These are phyloP conservation scores for Pterothamnion heteromorphum DNA, from an alignment of 31 red algal genomes.

Conservation along the genomic window DNA sequence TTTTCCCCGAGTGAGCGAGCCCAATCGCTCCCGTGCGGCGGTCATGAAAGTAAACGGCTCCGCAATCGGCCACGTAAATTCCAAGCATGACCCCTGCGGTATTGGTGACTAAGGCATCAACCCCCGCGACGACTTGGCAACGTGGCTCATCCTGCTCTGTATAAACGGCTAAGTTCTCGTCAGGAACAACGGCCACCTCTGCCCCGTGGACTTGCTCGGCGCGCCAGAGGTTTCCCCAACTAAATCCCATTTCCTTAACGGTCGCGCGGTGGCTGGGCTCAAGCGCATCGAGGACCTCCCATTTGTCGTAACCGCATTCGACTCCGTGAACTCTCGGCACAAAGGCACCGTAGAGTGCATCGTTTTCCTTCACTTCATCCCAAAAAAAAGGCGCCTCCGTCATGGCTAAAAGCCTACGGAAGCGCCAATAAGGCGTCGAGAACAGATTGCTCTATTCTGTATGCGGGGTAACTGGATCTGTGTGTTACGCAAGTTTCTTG, in stretches of 20 bases:
- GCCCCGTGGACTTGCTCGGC: constrained; percentile 17
- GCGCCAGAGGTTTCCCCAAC: neutral
- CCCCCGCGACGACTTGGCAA: neutral
- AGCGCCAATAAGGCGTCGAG: too few relatives aligned
- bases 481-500: too few relatives aligned
- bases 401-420: too few relatives aligned
- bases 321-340: neutral
- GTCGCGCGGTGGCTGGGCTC: neutral
- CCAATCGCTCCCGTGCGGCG: neutral
- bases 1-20: neutral
- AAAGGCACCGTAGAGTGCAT: neutral
- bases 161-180: neutral
- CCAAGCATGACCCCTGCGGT: neutral
- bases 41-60: neutral
- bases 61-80: constrained; percentile 18
- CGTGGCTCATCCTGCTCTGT: neutral
- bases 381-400: neutral
- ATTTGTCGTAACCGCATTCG: neutral
- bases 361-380: neutral
- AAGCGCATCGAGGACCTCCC: neutral
- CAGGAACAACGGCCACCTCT: neutral
- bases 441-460: too few relatives aligned
- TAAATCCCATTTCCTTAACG: neutral
- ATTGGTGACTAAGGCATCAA: neutral
- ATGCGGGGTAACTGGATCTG: too few relatives aligned